Evolutionary conservation across 768 basidiomycete species (phyloP).

Genomic region (Agaricus blazei): DNA sequence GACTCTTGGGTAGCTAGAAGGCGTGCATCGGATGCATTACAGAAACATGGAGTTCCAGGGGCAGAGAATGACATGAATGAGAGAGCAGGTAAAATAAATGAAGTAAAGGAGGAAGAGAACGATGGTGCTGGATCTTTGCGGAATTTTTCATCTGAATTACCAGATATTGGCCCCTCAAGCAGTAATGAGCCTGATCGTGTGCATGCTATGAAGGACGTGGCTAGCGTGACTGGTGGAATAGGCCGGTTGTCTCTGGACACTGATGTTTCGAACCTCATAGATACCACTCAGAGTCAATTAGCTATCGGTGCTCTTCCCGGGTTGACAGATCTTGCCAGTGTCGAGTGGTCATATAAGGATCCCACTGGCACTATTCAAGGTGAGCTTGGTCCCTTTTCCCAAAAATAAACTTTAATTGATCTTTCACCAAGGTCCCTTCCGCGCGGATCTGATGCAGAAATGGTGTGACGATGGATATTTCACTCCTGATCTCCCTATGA

Average conservation of each 20-base stretch:
- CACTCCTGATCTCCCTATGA: constrained; percentile 75
- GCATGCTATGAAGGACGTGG: neutral
- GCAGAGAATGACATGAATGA: constrained; percentile 31
- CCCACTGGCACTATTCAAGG: constrained; percentile 92
- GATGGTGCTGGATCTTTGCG: constrained; percentile 11
- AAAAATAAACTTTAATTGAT: constrained; percentile 6
- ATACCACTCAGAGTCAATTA: constrained; percentile 3
- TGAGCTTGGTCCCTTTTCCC: constrained; percentile 19
- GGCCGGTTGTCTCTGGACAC: constrained; percentile 9
- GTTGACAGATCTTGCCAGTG: constrained; percentile 45
- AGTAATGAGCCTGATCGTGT: constrained; percentile 1
- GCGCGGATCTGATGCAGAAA: constrained; percentile 86
- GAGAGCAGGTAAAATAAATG: constrained; percentile 48
- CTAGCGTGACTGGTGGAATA: neutral
- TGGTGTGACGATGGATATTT: constrained; percentile 94
- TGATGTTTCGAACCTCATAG: constrained; percentile 1
- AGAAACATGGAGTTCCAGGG: constrained; percentile 28
- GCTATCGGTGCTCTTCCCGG: constrained; percentile 37
- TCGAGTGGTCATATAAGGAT: constrained; percentile 93
- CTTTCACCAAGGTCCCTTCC: constrained; percentile 69
- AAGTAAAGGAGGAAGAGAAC: constrained; percentile 49
- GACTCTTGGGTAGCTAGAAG: constrained; percentile 68
- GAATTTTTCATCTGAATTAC: constrained; percentile 3
- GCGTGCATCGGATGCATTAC: constrained; percentile 52
- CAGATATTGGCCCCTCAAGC: neutral